Evolutionary conservation across 2,329 filamentous ascomycete genomes (phyloP), one percentile per base, ranked within the genome.

Genomic region (Nemania serpens): DNA sequence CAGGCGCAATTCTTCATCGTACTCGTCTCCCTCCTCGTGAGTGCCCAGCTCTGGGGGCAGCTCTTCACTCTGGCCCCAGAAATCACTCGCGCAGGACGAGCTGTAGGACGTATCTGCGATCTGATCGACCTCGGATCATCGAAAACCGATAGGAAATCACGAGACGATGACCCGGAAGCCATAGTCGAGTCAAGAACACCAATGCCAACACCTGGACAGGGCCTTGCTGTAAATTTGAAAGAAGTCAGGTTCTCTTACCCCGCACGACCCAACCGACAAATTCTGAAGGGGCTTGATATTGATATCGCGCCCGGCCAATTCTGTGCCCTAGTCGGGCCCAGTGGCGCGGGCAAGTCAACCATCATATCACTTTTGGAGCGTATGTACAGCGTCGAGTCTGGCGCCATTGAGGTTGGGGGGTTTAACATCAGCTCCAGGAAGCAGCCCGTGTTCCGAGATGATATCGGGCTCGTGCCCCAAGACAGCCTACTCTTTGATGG

Each of bases 11-110:
- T 92, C 76, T 87, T 93, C 73, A 89, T 91, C 68, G 88, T 93
- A 7, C 79, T 91, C 3, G 81, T 90, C 5, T 82, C 89, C 4
- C 83, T 93, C 67, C 81, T 93, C 1, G 86, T 92, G 41, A 88
- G 87, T 58, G 89, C 90, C 0, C 87, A 91, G 72, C 80, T 89
- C 5, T 91, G 88, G 80, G 88, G 89, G 10, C 87, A 91, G 68
- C 86, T 92, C 74, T 92, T 93, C 71, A 86, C 86, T 22, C 82
- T 93, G 1, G 89, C 89, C 0, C 90, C 89, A 0, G 90, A 93
- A 64, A 82, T 93, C n/a, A 86, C 88, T 1, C 83, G 85, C 46
- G 89, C 90, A 0, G 82, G 82, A 33, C 79, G 80, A 1, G 87
- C 89, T 2, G 84, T 86, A 11, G 82, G 81, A 5, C 78, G 85